Percentiles rank a stretch among this genome's conserved stretches.
phyloP scores from a whole-genome alignment of 2,329 filamentous ascomycete species.

The Aspergillus jensenii region DNA sequence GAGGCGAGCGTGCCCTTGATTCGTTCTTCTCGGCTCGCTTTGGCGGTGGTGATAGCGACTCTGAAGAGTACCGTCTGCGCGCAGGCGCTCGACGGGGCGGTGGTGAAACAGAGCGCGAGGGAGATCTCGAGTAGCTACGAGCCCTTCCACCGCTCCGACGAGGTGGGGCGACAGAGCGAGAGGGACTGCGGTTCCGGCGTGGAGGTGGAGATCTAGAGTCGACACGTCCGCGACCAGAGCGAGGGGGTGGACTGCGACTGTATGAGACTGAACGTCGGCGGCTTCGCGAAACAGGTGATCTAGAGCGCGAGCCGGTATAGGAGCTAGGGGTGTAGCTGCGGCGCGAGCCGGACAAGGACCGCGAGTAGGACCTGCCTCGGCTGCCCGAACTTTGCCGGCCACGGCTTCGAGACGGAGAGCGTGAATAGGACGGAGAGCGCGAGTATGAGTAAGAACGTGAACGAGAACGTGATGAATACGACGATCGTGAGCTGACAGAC shows the following conservation, averaged over 20 bases:
- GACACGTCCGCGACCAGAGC: slow-evolving; percentile 25
- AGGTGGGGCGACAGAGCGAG: slow-evolving; percentile 36
- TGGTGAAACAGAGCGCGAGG: slow-evolving; percentile 31
- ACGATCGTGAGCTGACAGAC: slow-evolving; percentile 51
- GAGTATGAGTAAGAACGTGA: slow-evolving; percentile 40
- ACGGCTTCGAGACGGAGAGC: slow-evolving; percentile 35
- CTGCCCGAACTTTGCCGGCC: slow-evolving; percentile 25
- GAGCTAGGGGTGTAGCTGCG: slow-evolving; percentile 25
- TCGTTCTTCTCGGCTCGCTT: slow-evolving; percentile 20
- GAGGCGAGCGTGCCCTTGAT: slow-evolving; percentile 25
- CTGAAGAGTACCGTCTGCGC: slow-evolving; percentile 24
- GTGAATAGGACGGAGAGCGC: slow-evolving; percentile 36
- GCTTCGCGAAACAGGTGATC: slow-evolving; percentile 31
- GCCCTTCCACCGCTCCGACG: slow-evolving; percentile 24
- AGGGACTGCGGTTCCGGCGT: slow-evolving; percentile 29
- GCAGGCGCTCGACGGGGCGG: slow-evolving; percentile 23
- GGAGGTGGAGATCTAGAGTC: slow-evolving; percentile 24
- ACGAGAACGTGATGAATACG: slow-evolving; percentile 37
- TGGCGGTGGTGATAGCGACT: slow-evolving; percentile 31
- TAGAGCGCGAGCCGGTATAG: slow-evolving; percentile 39
- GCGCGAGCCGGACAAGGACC: slow-evolving; percentile 32
- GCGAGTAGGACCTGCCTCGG: slow-evolving; percentile 31
- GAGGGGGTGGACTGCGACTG: slow-evolving; percentile 32
- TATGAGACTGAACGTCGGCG: slow-evolving; percentile 33
- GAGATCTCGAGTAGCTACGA: slow-evolving; percentile 34